Base-by-base conservation (phyloP, 1,284 basidiomycete species). In the Tilletiaria anomala region DNA sequence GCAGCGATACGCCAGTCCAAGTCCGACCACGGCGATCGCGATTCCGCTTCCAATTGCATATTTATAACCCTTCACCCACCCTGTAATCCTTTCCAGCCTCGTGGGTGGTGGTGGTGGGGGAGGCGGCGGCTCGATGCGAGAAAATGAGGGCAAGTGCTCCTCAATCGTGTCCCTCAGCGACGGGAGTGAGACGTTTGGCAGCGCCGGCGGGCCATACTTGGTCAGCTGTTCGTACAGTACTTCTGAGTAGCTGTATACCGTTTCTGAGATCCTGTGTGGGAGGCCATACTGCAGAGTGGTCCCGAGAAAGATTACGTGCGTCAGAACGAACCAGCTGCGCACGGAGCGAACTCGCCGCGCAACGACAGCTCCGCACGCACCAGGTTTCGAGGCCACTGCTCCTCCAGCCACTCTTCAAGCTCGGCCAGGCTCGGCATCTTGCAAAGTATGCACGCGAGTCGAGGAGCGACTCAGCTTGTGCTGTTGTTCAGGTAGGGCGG, bases 381-480 rank as follows among this genome's bases (percentile, higher is more conserved):
- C 26, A 29, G n/a, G 26, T n/a, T n/a, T n/a, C n/a, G 26, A n/a
- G 26, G 26, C 26, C 26, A 29, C 26, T 29, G 26, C 8, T 29
- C n/a, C 50, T 58, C 55, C 43, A 61, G 50, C 39, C 56, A 58
- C 31, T 55, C 48, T 16, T 61, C 58, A 35, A 61, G 45, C 34
- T 59, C 57, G n/a, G 44, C 40, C 33, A 61, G 51, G 6, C 54
- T 50, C 3, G 53, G 57, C 58, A 61, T 59, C 35, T 3, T 46
- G 17, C 10, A 29, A n/a, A n/a, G 26, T 8, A 29, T n/a, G n/a
- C 10, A 29, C n/a, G 26, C n/a, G 26, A n/a, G 26, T 29, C 8
- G 26, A n/a, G 26, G 26, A 29, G 26, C 26, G n/a, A n/a, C n/a
- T n/a, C n/a, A n/a, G n/a, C n/a, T n/a, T n/a, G n/a, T n/a, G n/a